Evolutionary conservation across 73 alveolate genomes (phyloP), one percentile per base, ranked within the genome.

Genomic region (Urostyla sp.): DNA sequence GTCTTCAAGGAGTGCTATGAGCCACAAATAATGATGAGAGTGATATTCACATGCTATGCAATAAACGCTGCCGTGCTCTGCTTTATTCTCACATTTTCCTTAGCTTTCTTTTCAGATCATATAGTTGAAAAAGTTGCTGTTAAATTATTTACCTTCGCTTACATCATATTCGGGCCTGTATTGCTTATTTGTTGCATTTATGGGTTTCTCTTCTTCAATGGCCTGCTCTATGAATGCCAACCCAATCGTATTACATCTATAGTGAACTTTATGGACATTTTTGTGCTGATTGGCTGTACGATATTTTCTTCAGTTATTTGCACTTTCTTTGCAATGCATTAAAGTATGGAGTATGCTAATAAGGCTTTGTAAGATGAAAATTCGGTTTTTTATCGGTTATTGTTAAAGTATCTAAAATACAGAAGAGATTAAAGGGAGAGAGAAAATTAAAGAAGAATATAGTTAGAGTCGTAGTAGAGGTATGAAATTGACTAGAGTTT

Each of bases 31-130:
- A 5, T 66, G 24, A 66, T 66, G 80, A 59, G 80, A 31, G 43
- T 66, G 13, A 66, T 66, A 3, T 66, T 66, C 28, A 66, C 80
- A 5, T 18, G 48, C 66, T 66, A 66, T 28, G 80, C 80, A 37
- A 66, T 66, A 2, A 66, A 66, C 30, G 80, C 80, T 18, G 80
- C 80, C 5, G 80, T 45, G 13, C 67, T 66, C 6, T 66, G 80
- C 46, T 66, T 66, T 46, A 18, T 66, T 8, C 66, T 66, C 1
- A 66, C 80, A 27, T 44, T 44, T 1, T 59, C 66, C 28, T 46
- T 66, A 4, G 38, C 80, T 4, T 45, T 66, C 44, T 26, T 66
- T 21, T n/a, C 18, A 37, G 80, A 66, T 2, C 26, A 43, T 26
- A 11, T 27, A 43, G 24, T 66, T 5, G 80, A 66, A 40, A 3